Evolutionary conservation across 306 rosid genomes (phyloP).

Genomic region (Dryas drummondii): DNA sequence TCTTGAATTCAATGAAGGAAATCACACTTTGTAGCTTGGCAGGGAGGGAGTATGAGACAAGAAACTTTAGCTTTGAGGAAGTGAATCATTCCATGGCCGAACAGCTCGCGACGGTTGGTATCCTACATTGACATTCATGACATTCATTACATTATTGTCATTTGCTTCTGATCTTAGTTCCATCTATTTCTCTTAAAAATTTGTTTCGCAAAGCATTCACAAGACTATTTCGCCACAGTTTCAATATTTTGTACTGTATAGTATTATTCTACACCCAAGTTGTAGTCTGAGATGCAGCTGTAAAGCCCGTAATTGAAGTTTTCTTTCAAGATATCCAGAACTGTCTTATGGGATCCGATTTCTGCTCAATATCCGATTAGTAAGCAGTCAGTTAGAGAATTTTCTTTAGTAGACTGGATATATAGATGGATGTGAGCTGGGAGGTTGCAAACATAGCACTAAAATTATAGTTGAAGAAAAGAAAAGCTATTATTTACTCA

Average conservation of each 20-base stretch:
- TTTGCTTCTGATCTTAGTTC: slow-evolving; percentile 8
- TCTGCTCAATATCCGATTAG: no score
- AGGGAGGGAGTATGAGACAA: slow-evolving; percentile 97
- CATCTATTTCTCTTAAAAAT: neutral
- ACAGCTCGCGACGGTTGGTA: slow-evolving; percentile 69
- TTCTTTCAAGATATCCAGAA: neutral
- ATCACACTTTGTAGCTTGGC: slow-evolving; percentile 37
- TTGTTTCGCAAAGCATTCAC: neutral
- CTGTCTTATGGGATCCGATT: neutral
- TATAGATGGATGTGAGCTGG: no score
- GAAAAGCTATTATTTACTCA: no score
- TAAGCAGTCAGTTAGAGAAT: no score
- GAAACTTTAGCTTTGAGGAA: slow-evolving; percentile 94
- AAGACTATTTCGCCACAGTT: neutral
- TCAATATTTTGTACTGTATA: neutral
- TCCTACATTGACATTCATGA: slow-evolving; percentile 11
- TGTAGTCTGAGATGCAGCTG: neutral
- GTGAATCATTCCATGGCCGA: slow-evolving; percentile 90
- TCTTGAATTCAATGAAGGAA: slow-evolving; percentile 23
- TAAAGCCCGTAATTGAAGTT: neutral
- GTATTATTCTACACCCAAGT: neutral
- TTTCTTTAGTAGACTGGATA: no score
- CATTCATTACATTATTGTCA: neutral
- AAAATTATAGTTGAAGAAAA: no score
- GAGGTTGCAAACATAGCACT: no score